Evolutionary conservation across 108 stramenopile species (phyloP).

Genomic region (Schizochytrium sp.): DNA sequence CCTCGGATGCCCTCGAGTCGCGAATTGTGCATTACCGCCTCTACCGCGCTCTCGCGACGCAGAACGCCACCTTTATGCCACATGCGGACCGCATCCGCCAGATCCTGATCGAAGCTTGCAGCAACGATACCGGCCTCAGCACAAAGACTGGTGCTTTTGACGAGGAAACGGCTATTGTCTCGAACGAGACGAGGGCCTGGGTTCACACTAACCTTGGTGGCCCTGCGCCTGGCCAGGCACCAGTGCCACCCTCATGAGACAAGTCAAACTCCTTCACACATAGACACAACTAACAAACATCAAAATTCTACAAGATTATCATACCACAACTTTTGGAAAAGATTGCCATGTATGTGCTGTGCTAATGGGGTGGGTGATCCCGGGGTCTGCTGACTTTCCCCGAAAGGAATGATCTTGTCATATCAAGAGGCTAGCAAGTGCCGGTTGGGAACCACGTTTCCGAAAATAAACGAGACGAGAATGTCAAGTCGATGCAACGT

Average conservation of each 20-base stretch:
- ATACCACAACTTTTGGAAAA: no score
- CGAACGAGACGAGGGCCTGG: neutral
- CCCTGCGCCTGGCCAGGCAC: neutral
- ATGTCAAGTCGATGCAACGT: no score
- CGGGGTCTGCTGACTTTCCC: no score
- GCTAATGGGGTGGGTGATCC: no score
- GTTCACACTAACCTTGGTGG: neutral
- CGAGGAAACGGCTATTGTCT: neutral
- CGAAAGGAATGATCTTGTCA: no score
- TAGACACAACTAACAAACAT: no score
- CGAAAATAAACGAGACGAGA: no score
- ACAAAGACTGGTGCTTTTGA: neutral
- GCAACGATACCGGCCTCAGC: neutral
- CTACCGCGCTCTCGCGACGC: neutral
- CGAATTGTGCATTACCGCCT: neutral
- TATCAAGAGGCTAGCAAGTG: no score
- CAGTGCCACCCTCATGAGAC: neutral
- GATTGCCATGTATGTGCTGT: no score
- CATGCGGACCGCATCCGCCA: neutral
- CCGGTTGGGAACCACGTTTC: no score
- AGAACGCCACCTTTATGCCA: neutral
- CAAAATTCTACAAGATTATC: no score
- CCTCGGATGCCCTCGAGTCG: neutral
- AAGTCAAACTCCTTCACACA: no score
- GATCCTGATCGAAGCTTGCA: neutral